These are phyloP conservation scores for Vicia faba DNA, from an alignment of 306 rosid species.

Conservation along the genomic window DNA sequence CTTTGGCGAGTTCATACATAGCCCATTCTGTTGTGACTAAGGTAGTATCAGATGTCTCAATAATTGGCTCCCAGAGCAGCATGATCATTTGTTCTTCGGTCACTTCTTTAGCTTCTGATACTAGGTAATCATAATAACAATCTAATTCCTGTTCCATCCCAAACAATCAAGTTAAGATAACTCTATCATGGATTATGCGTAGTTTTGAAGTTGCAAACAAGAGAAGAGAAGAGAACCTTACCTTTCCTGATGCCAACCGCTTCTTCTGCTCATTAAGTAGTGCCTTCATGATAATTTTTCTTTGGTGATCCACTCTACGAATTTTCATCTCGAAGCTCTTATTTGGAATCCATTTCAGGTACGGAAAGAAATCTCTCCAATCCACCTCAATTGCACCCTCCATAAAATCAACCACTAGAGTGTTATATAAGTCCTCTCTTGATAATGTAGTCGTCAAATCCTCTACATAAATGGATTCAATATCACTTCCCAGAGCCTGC, in stretches of 20 bases:
- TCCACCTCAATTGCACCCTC: slow-evolving; percentile 96
- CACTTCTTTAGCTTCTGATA: slow-evolving; percentile 65
- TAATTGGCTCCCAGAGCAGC: slow-evolving; percentile 82
- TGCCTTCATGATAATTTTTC: slow-evolving; percentile 64
- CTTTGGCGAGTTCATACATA: slow-evolving; percentile 77
- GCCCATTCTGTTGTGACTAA: slow-evolving; percentile 90
- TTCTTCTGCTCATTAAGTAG: slow-evolving; percentile 62
- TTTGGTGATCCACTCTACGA: slow-evolving; percentile 35
- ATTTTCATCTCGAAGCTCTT: slow-evolving; percentile 56
- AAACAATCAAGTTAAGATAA: slow-evolving; percentile 33
- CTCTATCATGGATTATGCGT: neutral
- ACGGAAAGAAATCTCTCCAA: slow-evolving; percentile 98
- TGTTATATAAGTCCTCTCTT: slow-evolving; percentile 56
- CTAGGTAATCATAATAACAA: slow-evolving; percentile 64
- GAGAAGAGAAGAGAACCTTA: slow-evolving; percentile 24
- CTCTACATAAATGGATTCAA: slow-evolving; percentile 69
- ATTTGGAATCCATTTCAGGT: slow-evolving; percentile 91
- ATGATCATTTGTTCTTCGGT: slow-evolving; percentile 60
- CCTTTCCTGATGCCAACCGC: slow-evolving; percentile 80
- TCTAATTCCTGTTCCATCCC: slow-evolving; percentile 53
- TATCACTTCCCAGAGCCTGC: slow-evolving; percentile 71
- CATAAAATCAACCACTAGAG: slow-evolving; percentile 75
- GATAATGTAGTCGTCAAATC: slow-evolving; percentile 55
- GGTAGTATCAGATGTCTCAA: slow-evolving; percentile 86
- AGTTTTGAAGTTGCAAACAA: neutral